Evolutionary conservation across 345 rosid genomes (phyloP), one percentile per base, ranked within the genome.

Genomic region (Durio zibethinus): DNA sequence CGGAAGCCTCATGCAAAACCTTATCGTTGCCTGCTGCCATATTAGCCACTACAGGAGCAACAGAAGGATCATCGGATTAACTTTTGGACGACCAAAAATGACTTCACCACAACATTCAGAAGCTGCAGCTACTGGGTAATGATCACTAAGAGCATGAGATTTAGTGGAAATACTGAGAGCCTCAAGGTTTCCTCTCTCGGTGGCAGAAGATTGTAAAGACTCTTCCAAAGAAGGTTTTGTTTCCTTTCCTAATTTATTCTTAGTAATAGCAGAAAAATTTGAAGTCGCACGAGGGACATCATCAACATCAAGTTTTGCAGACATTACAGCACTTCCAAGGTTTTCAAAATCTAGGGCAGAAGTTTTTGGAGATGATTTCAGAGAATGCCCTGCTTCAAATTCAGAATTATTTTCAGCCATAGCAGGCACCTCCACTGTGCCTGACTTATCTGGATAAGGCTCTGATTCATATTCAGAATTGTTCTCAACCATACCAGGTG

Each of bases 1-100:
- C 6, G 67, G 76, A 62, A 69, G 75, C 63, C 76, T 74, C 61
- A 23, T 61, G 73, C 29, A 43, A 66, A 76, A 38, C 64, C 33
- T 33, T 25, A 29, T 43, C 27, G 10, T 4, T 27, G 29, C 27
- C 29, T 18, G 81, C 27, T 60, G 63, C 40, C 27, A 38, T 63
- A 59, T 64, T 78, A 73, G 36, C 69, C 72, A 42, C 74, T n/a
- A 52, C 68, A 25, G 48, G 69, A 75, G 72, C 59, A 79, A 72
- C 72, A 38, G 50, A 75, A 38, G 45, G 56, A 75, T 38, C 57
- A 78, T 57, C 73, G 63, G 73, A 43, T 42, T 33, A 76, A 40
- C 11, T 59, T 59, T 75, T 1, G 23, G 54, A 74, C 72, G 48
- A 36, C 67, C 68, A 68, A 59, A 36, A 42, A 77, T 40, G 52